phyloP scores from a whole-genome alignment of 2,329 filamentous ascomycete species.

The Mollisia scopiformis region DNA sequence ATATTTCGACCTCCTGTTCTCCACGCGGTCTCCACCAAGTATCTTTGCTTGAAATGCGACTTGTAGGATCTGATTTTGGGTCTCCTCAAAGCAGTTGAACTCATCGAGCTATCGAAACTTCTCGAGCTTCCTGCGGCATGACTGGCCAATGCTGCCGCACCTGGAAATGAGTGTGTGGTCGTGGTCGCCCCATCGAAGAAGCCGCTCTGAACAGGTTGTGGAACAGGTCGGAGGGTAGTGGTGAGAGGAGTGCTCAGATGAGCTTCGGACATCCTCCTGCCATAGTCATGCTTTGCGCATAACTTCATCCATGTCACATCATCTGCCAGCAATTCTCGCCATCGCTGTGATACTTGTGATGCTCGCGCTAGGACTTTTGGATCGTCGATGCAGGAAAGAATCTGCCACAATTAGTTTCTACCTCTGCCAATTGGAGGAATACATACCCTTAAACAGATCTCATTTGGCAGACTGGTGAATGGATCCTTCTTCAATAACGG shows the following conservation, averaged over 20 bases:
- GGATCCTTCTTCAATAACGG: conserved; percentile 95
- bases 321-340: conserved; percentile 91
- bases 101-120: conserved; percentile 57
- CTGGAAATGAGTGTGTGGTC: conserved; percentile 48
- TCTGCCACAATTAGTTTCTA: conserved; percentile 50
- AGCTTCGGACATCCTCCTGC: conserved; percentile 52
- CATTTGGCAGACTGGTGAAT: conserved; percentile 88
- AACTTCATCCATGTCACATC: conserved; percentile 98
- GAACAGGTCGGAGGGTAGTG: conserved; percentile 30
- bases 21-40: conserved; percentile 97
- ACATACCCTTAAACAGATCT: conserved; percentile 85
- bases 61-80: conserved; percentile 82
- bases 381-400: conserved; percentile 96
- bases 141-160: conserved; percentile 44
- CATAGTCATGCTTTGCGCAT: conserved; percentile 94
- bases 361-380: conserved; percentile 90
- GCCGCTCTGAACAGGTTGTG: conserved; percentile 30
- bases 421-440: neutral
- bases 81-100: conserved; percentile 46
- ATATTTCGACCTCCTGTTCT: conserved; percentile 85
- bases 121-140: conserved; percentile 39
- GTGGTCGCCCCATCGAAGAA: conserved; percentile 16
- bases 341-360: conserved; percentile 93
- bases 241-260: conserved; percentile 26
- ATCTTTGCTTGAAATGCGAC: conserved; percentile 96